Evolutionary conservation across 2,329 filamentous ascomycete species (phyloP), one percentile per base, ranked within the genome.

Genomic region (Podosphaera fusca): DNA sequence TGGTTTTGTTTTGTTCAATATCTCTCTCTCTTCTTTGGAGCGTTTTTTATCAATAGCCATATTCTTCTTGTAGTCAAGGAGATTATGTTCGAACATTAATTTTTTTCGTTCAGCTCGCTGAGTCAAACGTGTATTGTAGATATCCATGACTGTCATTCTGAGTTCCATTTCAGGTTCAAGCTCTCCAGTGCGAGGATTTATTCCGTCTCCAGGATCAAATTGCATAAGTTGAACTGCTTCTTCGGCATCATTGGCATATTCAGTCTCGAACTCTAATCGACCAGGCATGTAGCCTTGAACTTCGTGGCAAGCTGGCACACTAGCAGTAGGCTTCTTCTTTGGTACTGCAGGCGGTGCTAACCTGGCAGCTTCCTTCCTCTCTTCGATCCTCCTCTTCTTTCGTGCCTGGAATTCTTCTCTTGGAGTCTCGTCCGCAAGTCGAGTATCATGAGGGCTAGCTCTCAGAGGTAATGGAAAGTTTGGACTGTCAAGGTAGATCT

Each of bases 221-320:
- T 94, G 85, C 89, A 98, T 96, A 61, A 94, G 82, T 68, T 98
- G 92, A 1, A 98, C 92, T 0, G 90, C 90, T 70, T 96, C 94
- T 71, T 98, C 92, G 0, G 92, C 92, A 65, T 98, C 92, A 65
- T 98, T 98, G 66, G 90, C 86, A 67, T 95, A 92, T 65, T 98
- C 92, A 0, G 87, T 95, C 74, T 98, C 92, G 61, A 98, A 98
- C 66, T 98, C 92, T 61, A 98, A 71, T 46, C 92, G 87, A 50
- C 92, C 92, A 2, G 92, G 92, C 92, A 98, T 98, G 69, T 94
- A 98, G 2, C 92, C 92, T 70, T 95, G 88, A 42, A 98, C 92
- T 70, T 98, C 92, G 72, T 98, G 92, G 69, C 92, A 98, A 38
- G 88, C 84, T 0, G 92, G 92, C 2, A 95, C 88, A 72, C 86